Conservation (phyloP, 805 yeast genomes). For the Saccharomycopsis capsularis region DNA sequence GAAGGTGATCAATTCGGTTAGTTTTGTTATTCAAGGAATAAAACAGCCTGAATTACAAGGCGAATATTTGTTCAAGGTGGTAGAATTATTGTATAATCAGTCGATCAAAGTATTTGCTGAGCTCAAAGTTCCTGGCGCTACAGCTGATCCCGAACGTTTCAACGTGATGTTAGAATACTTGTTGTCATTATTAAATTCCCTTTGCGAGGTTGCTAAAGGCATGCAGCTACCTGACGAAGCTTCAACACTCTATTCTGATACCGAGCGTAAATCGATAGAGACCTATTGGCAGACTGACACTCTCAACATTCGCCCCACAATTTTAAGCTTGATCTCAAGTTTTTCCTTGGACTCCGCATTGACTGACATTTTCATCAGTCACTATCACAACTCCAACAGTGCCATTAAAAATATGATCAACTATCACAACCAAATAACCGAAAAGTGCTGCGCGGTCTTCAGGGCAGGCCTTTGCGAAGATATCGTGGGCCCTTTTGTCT, state of each 20-base stretch:
- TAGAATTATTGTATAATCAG: conserved; percentile 28
- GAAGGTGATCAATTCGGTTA: conserved; percentile 53
- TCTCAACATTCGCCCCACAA: conserved; percentile 34
- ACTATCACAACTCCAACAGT: conserved; percentile 34
- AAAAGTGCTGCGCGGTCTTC: conserved; percentile 55
- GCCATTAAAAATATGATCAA: conserved; percentile 29
- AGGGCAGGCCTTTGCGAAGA: conserved; percentile 58
- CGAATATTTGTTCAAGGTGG: conserved; percentile 30
- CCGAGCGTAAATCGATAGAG: conserved; percentile 25
- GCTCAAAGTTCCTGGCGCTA: conserved; percentile 8
- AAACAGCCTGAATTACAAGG: conserved; percentile 41
- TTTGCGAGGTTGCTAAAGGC: conserved; percentile 68
- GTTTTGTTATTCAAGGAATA: conserved; percentile 53
- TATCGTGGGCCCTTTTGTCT: conserved; percentile 60
- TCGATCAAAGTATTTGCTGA: conserved; percentile 16
- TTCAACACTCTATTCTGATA: conserved; percentile 28
- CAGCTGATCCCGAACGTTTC: conserved; percentile 22
- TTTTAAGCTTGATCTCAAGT: conserved; percentile 26
- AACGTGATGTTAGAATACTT: conserved; percentile 37
- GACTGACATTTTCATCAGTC: conserved; percentile 10
- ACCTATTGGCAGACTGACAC: conserved; percentile 48
- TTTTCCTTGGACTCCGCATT: conserved; percentile 8
- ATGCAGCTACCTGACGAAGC: conserved; percentile 52
- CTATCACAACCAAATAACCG: conserved; percentile 41
- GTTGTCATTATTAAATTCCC: conserved; percentile 51